Evolutionary conservation across 176 grass and related monocot genomes (phyloP), one percentile per base, ranked within the genome.

Genomic region (Metroxylon sagu): DNA sequence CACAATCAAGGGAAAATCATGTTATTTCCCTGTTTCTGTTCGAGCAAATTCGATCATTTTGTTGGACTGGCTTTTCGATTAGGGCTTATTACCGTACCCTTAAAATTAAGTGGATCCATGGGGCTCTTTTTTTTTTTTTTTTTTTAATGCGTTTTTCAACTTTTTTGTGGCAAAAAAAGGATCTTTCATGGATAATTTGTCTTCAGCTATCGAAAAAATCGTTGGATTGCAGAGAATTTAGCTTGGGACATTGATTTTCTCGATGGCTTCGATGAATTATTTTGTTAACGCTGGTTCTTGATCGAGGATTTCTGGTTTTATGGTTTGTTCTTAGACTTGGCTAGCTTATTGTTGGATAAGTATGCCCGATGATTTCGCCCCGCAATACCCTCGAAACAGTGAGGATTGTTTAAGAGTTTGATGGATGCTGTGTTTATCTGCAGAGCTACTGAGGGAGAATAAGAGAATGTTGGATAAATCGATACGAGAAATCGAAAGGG

Each of bases 361-460:
- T 43, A 14, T 43, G 14, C 14, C 35, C 35, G 35, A 43, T 43
- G 35, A 43, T 14, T 43, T 10, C 7, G 35, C 14, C 35, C 14
- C 14, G 35, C 14, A 14, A 3, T 43, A 3, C 10, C 1, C 10
- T 43, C 35, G 35, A 30, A 1, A 72, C n/a, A 26, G 7, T 65
- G 48, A 0, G 56, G 1, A 3, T 68, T 16, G 26, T n/a, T 39
- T 68, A 15, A 53, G 3, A 26, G 57, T 26, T 26, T 4, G 31
- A 54, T 76, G 30, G 26, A 65, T 58, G 23, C 57, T 52, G 62
- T 25, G 50, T 78, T 71, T 19, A 43, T 5, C 60, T 54, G 16
- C 6, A 95, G 85, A 95, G 65, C 72, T 89, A 65, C 70, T 95
- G 89, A 65, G 89, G 78, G 81, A 95, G 75, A 95, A 95, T 52